These are phyloP conservation scores for Filobasidium wieringae DNA, from an alignment of 768 basidiomycete species.

Conservation along the genomic window DNA sequence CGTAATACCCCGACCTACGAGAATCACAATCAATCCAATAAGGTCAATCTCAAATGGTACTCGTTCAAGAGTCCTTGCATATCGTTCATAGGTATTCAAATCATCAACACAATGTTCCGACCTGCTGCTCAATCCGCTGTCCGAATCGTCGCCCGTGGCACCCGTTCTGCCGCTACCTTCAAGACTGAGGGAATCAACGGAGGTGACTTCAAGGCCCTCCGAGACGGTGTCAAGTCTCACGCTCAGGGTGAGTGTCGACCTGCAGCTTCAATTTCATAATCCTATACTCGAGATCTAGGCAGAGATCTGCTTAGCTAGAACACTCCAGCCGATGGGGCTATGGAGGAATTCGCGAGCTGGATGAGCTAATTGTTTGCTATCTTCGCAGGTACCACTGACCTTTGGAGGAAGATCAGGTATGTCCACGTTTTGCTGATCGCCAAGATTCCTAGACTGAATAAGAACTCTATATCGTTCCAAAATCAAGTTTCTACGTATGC, in stretches of 20 bases:
- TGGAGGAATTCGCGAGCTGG: too few relatives aligned
- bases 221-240: constrained; percentile 30
- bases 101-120: constrained; percentile 11
- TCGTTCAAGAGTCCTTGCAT: background rate
- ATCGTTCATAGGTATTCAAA: background rate
- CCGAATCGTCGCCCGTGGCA: constrained; percentile 17
- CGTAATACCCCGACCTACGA: background rate
- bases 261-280: too few relatives aligned
- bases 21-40: too few relatives aligned
- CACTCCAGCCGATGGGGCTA: too few relatives aligned
- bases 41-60: too few relatives aligned
- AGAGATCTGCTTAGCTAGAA: too few relatives aligned
- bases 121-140: constrained; percentile 14
- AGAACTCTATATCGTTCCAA: background rate
- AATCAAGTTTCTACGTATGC: constrained; percentile 36
- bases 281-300: too few relatives aligned
- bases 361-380: background rate
- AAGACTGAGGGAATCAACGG: constrained; percentile 19
- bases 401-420: constrained; percentile 34
- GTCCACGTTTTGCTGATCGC: too few relatives aligned
- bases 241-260: constrained; percentile 29
- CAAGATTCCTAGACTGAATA: background rate
- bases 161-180: constrained; percentile 10
- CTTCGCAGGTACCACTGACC: constrained; percentile 32
- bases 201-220: constrained; percentile 27